These are phyloP conservation scores for Skeletonema menzelii DNA, from an alignment of 108 stramenopile species.

Conservation along the genomic window DNA sequence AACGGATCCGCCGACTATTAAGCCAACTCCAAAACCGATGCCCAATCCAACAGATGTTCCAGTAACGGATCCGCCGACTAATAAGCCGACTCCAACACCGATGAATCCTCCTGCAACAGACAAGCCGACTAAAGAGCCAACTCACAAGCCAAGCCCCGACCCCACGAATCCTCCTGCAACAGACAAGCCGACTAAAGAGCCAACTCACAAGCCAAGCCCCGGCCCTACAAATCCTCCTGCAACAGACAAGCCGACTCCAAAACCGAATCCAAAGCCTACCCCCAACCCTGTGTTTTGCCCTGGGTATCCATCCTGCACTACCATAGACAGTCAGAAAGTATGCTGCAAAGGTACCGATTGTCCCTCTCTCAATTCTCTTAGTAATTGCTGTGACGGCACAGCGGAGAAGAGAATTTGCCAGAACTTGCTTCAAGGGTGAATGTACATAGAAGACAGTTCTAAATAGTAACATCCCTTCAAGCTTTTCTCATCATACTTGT, in stretches of 20 bases:
- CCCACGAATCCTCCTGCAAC: not conserved
- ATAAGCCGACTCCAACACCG: no score
- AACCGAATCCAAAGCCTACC: not conserved
- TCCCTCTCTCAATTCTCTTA: not conserved
- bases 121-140: not conserved
- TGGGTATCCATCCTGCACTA: not conserved
- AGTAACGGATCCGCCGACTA: no score
- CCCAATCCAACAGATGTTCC: no score
- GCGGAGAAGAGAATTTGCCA: not conserved
- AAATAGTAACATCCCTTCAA: no score
- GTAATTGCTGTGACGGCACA: not conserved
- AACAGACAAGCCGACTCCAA: not conserved
- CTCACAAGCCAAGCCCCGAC: not conserved
- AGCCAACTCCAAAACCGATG: no score
- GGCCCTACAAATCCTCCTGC: not conserved
- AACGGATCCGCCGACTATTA: no score
- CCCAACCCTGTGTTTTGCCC: not conserved
- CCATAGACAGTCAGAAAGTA: not conserved
- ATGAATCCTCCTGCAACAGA: no score
- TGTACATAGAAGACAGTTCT: no score
- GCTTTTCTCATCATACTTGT: no score
- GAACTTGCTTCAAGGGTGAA: no score
- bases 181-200: not conserved
- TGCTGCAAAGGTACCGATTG: not conserved
- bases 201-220: not conserved